phyloP scores from a whole-genome alignment of 2,329 filamentous ascomycete genomes.

The Nothophoma quercina region DNA sequence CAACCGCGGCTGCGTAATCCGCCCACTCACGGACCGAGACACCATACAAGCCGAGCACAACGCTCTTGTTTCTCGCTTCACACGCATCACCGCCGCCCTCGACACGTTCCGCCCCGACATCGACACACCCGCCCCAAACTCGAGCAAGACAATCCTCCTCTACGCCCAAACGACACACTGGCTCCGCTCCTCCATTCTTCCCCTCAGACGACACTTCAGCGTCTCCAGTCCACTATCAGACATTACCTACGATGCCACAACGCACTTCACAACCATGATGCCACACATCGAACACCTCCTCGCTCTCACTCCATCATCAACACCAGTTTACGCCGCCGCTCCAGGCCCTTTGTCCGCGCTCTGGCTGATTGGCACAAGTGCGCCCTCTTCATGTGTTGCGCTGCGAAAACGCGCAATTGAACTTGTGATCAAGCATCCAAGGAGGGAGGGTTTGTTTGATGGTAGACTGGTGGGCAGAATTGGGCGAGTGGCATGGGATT shows the following conservation, averaged over 20 bases:
- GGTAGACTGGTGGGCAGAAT: slow-evolving; percentile 66
- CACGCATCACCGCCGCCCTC: slow-evolving; percentile 13
- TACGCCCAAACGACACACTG: slow-evolving; percentile 24
- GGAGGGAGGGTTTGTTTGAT: slow-evolving; percentile 61
- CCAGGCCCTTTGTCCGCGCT: slow-evolving; percentile 36
- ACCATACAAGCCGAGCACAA: slow-evolving; percentile 15
- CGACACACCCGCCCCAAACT: slow-evolving; percentile 3
- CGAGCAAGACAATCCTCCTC: slow-evolving; percentile 22
- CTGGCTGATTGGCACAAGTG: slow-evolving; percentile 35
- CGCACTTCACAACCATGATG: slow-evolving; percentile 27
- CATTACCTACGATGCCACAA: slow-evolving; percentile 25
- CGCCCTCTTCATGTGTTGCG: slow-evolving; percentile 25
- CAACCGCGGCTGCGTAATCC: slow-evolving; percentile 26
- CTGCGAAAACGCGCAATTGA: slow-evolving; percentile 36
- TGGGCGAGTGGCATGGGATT: slow-evolving; percentile 31
- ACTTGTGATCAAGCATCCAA: slow-evolving; percentile 36
- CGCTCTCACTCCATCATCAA: slow-evolving; percentile 1
- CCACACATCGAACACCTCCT: slow-evolving; percentile 23
- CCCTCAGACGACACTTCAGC: slow-evolving; percentile 18
- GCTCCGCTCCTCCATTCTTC: slow-evolving; percentile 21
- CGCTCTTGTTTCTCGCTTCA: slow-evolving; percentile 17
- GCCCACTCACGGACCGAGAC: slow-evolving; percentile 20
- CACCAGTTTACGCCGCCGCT: slow-evolving; percentile 38
- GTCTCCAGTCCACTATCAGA: slow-evolving; percentile 22
- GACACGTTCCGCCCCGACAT: slow-evolving; percentile 7